Evolutionary conservation across 1,139 yeast genomes (phyloP).

Genomic region (Hansenula sp.): DNA sequence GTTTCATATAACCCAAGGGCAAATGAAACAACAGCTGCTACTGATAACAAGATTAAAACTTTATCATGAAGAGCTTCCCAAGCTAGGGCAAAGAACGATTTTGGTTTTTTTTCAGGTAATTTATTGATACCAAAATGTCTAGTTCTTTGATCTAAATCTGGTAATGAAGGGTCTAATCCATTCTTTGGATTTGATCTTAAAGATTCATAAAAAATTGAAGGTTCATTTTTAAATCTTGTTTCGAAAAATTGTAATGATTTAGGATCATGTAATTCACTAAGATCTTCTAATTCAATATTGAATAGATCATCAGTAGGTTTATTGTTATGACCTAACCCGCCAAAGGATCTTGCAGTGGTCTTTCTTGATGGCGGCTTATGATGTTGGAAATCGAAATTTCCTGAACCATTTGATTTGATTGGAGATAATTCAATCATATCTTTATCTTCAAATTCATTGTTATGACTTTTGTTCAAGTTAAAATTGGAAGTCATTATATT

Average conservation of each 20-base stretch:
- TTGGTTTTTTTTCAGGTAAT: slow-evolving; percentile 66
- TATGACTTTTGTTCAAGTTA: not conserved
- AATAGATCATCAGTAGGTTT: slow-evolving; percentile 1
- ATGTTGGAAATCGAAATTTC: not conserved
- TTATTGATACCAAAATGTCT: slow-evolving; percentile 60
- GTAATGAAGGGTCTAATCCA: slow-evolving; percentile 41
- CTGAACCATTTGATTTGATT: not conserved
- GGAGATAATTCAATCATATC: slow-evolving; percentile 4
- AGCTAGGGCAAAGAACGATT: slow-evolving; percentile 64
- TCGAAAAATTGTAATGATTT: slow-evolving; percentile 28
- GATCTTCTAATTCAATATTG: slow-evolving; percentile 20
- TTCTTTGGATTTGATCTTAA: slow-evolving; percentile 35
- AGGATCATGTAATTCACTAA: slow-evolving; percentile 30
- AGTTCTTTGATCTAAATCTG: slow-evolving; percentile 15
- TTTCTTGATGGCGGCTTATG: slow-evolving; percentile 6
- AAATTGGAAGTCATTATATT: no score
- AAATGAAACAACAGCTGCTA: slow-evolving; percentile 86
- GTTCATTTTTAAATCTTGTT: slow-evolving; percentile 20
- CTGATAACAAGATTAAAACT: slow-evolving; percentile 75
- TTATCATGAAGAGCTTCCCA: slow-evolving; percentile 89
- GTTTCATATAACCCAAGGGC: slow-evolving; percentile 92
- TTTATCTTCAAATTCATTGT: not conserved
- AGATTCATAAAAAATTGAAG: slow-evolving; percentile 20
- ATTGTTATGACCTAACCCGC: not conserved
- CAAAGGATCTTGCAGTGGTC: not conserved